Evolutionary conservation across 2,329 filamentous ascomycete species (phyloP), one percentile per base, ranked within the genome.

Genomic region (Aspergillus tanneri): DNA sequence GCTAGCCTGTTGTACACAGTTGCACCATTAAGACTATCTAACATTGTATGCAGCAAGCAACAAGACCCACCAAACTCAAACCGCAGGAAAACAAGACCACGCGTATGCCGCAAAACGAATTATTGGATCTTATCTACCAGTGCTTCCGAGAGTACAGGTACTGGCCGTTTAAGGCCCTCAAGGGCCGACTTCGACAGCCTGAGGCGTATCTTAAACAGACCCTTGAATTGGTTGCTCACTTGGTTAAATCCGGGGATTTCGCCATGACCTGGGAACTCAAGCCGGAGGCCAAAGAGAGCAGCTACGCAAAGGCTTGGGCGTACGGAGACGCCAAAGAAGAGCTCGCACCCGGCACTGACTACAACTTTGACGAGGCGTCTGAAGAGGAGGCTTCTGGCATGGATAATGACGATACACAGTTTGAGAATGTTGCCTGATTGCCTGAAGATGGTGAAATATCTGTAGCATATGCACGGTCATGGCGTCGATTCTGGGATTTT

Each of bases 101-200:
- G 25, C 91, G 93, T 72, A 91, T 97, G 72, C 85, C 90, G 36
- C 85, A 91, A 69, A 86, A 90, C 76, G 87, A 93, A 62, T 83
- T 99, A 54, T 74, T 95, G 72, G 91, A 96, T 72, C 80, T 83
- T 55, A 84, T 99, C 52, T 90, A 92, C 75, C 74, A 80, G 40
- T 87, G 85, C 65, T 99, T 96, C 82, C 82, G 85, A 47, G 77
- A 87, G 62, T 95, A 87, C 77, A 84, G 86, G 60, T 97, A 93
- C 71, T 99, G 92, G 91, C 85, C 87, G n/a, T 88, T 97, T 78
- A 91, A 89, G 64, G 83, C 87, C 4, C 81, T 99, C 58, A 89
- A 90, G 55, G 78, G 83, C 42, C 76, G 80, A 52, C 81, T 95
- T 30, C 82, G 85, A 50, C 93, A 99, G 72, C 93, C 93, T 1